phyloP scores from a whole-genome alignment of 768 basidiomycete species.

The Wakefieldia striispora region DNA sequence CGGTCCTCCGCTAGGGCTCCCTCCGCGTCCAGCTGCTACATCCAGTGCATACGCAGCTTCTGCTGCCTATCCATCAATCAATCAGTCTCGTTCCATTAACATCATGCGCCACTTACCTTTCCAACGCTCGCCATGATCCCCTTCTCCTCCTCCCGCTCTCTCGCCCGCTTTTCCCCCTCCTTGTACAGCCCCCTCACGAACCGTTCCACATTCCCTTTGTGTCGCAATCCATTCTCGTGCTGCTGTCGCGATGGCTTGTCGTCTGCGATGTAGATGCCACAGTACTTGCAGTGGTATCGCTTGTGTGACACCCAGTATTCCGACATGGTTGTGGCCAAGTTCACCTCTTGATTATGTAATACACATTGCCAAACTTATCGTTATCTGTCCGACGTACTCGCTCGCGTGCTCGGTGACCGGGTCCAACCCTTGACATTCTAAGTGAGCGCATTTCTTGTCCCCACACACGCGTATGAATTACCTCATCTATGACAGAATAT shows the following conservation, averaged over 20 bases:
- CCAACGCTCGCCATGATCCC: conserved; percentile 86
- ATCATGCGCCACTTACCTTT: conserved; percentile 43
- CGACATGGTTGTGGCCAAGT: conserved; percentile 51
- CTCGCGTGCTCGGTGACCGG: too few species aligned
- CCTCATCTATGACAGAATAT: neutral
- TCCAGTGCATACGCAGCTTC: conserved; percentile 78
- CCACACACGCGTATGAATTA: too few species aligned
- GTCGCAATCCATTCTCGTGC: conserved; percentile 91
- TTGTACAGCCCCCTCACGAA: conserved; percentile 94
- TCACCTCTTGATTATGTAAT: conserved; percentile 16
- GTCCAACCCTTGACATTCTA: too few species aligned
- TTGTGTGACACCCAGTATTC: conserved; percentile 95
- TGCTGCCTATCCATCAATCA: conserved; percentile 53
- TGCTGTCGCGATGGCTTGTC: conserved; percentile 89
- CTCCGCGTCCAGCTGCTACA: conserved; percentile 62
- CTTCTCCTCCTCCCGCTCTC: conserved; percentile 81
- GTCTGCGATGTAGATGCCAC: conserved; percentile 95
- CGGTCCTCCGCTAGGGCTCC: conserved; percentile 10
- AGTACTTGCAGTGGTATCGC: conserved; percentile 95
- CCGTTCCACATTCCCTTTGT: conserved; percentile 92
- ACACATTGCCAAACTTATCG: too few species aligned
- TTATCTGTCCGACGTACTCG: too few species aligned
- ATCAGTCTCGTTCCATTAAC: neutral
- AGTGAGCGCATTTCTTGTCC: too few species aligned
- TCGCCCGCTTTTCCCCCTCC: conserved; percentile 82